phyloP scores from a whole-genome alignment of 352 stramenopile genomes.

The Phytophthora boehmeriae region DNA sequence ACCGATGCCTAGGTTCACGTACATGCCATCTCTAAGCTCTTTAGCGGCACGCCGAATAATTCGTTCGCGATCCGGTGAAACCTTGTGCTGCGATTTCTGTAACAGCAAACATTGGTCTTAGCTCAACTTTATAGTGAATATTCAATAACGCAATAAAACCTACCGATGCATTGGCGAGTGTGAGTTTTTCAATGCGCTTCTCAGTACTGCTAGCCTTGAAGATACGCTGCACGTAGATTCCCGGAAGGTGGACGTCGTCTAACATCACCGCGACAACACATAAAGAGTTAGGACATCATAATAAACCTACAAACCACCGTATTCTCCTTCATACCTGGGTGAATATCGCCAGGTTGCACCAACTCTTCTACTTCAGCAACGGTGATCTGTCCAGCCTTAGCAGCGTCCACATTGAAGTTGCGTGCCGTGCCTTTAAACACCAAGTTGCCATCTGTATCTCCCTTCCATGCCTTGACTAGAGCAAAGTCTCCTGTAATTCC shows the following conservation, averaged over 20 bases:
- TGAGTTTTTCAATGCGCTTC: slow-evolving; percentile 95
- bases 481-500: slow-evolving; percentile 93
- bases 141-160: not conserved
- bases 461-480: slow-evolving; percentile 96
- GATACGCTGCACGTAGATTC: slow-evolving; percentile 96
- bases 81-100: slow-evolving; percentile 60
- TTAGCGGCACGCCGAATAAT: slow-evolving; percentile 94
- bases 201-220: slow-evolving; percentile 91
- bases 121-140: not conserved
- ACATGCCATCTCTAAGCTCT: slow-evolving; percentile 94
- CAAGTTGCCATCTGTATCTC: slow-evolving; percentile 96
- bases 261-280: slow-evolving; percentile 3
- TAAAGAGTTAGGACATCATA: not conserved
- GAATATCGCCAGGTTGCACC: slow-evolving; percentile 92
- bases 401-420: slow-evolving; percentile 97
- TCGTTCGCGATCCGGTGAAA: slow-evolving; percentile 83
- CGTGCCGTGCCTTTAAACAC: slow-evolving; percentile 95
- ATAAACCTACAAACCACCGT: not conserved
- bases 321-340: slow-evolving; percentile 57
- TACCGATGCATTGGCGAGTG: slow-evolving; percentile 73
- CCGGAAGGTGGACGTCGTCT: slow-evolving; percentile 95
- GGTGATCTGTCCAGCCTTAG: slow-evolving; percentile 93
- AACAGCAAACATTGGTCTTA: slow-evolving; percentile 2
- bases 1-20: slow-evolving; percentile 97
- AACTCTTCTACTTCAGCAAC: slow-evolving; percentile 97